Evolutionary conservation across 1,139 yeast species (phyloP).

Genomic region (Komagataea norvegica): DNA sequence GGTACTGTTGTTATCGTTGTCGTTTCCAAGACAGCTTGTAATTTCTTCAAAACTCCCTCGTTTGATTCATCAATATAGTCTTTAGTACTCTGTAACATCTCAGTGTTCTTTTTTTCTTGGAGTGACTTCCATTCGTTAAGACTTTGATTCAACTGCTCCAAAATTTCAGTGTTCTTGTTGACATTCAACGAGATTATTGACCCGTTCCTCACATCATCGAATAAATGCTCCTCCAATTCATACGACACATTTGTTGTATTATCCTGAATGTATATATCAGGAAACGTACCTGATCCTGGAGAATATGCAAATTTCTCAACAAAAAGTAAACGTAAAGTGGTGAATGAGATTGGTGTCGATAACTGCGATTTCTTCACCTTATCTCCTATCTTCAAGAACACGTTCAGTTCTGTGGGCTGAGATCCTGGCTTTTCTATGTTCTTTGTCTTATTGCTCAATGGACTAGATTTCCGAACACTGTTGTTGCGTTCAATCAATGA

Average conservation of each 20-base stretch:
- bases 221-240: conserved; percentile 69
- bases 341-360: conserved; percentile 50
- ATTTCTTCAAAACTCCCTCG: conserved; percentile 30
- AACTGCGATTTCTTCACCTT: conserved; percentile 58
- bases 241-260: conserved; percentile 56
- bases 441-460: conserved; percentile 9
- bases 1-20: conserved; percentile 3
- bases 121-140: conserved; percentile 35
- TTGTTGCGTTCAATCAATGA: conserved; percentile 15
- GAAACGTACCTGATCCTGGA: conserved; percentile 67
- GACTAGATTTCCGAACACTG: conserved; percentile 15
- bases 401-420: conserved; percentile 15
- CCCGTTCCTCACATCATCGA: conserved; percentile 58
- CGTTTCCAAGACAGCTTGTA: conserved; percentile 24
- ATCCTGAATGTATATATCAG: conserved; percentile 77
- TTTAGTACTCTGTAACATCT: conserved; percentile 31
- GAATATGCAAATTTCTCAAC: conserved; percentile 85
- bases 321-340: conserved; percentile 66
- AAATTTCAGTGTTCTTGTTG: conserved; percentile 19
- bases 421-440: not conserved
- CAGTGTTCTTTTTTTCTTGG: conserved; percentile 31
- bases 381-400: conserved; percentile 55
- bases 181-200: conserved; percentile 48
- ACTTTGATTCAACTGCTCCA: conserved; percentile 19
- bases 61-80: conserved; percentile 28